Conservation (phyloP, 257 asterid species). For the Leptodermis oblonga region DNA sequence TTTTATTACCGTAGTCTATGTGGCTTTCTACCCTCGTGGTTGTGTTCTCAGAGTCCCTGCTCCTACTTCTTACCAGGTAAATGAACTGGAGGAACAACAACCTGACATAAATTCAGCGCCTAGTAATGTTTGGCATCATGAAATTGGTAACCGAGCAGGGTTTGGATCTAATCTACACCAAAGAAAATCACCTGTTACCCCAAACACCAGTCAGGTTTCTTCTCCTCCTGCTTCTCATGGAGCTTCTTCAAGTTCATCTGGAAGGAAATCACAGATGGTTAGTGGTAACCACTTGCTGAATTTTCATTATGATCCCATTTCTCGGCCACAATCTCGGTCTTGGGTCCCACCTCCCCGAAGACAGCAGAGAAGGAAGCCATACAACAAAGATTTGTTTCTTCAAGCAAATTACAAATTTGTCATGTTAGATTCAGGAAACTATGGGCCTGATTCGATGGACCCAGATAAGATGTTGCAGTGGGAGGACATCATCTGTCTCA, state of each 20-base stretch:
- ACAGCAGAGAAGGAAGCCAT: constrained; percentile 64
- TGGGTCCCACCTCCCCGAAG: constrained; percentile 62
- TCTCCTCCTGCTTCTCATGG: constrained; percentile 37
- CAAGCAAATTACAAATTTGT: constrained; percentile 97
- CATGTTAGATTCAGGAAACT: constrained; percentile 67
- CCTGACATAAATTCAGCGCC: constrained; percentile 26
- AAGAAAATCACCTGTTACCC: constrained; percentile 30
- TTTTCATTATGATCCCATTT: constrained; percentile 79
- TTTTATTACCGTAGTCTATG: not conserved
- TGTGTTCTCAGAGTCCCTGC: not conserved
- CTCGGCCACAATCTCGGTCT: constrained; percentile 54
- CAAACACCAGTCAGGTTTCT: constrained; percentile 24
- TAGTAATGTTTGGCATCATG: constrained; percentile 33
- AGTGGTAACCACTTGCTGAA: constrained; percentile 87
- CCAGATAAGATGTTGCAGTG: constrained; percentile 84
- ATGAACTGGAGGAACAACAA: constrained; percentile 25
- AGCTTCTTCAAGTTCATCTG: constrained; percentile 36
- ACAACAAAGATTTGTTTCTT: constrained; percentile 88
- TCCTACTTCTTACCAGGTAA: constrained; percentile 37
- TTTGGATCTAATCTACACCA: constrained; percentile 18
- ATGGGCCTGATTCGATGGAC: constrained; percentile 57
- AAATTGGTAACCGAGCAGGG: constrained; percentile 7
- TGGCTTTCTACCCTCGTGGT: not conserved
- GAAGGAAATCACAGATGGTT: constrained; percentile 56
- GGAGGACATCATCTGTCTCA: constrained; percentile 91